Base-by-base conservation (phyloP, 768 basidiomycete genomes). In the Hypholoma fasciculare region DNA sequence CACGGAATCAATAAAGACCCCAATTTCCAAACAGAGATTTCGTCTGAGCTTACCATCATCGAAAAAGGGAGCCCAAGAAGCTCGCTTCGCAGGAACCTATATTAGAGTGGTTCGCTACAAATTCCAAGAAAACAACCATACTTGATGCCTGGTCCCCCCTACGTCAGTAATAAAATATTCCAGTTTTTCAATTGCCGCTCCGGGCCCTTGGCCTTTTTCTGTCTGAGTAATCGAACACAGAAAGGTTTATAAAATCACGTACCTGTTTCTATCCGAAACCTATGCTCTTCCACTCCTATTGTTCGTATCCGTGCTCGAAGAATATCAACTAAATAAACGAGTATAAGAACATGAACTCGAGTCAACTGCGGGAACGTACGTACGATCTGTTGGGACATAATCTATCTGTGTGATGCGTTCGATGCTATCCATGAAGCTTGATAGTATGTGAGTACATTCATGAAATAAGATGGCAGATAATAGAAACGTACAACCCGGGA, bases 1-100 rank as follows among this genome's bases (percentile, higher is more conserved):
- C 34, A 43, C 54, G 23, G n/a, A 49, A 23, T 23, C 23, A 26
- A 48, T 37, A 11, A 12, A 3, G 34, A 26, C 7, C 30, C 9
- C 6, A 34, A 34, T 34, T 34, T 9, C 6, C 30, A 9, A 34
- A 34, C 2, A 34, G 6, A 34, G 30, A 6, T 2, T 34, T 34
- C 7, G 30, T 34, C 30, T 7, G 30, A 34, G 6, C 6, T 34
- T 49, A 82, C 85, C 80, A 66, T 89, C 85, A 62, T 93, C 89
- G 60, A 93, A 93, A 69, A 83, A 92, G 3, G 89, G 84, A 16
- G 86, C 82, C 90, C 90, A 92, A 26, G 80, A 81, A 34, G 83
- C 78, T 19, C 88, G 82, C 79, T 84, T 63, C 26, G 13, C 13
- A 49, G 27, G 27, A 30, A 12, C 40, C 13, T 5, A 7, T 9